phyloP scores from a whole-genome alignment of 768 basidiomycete species.

The Hemileccinum rubropunctum region DNA sequence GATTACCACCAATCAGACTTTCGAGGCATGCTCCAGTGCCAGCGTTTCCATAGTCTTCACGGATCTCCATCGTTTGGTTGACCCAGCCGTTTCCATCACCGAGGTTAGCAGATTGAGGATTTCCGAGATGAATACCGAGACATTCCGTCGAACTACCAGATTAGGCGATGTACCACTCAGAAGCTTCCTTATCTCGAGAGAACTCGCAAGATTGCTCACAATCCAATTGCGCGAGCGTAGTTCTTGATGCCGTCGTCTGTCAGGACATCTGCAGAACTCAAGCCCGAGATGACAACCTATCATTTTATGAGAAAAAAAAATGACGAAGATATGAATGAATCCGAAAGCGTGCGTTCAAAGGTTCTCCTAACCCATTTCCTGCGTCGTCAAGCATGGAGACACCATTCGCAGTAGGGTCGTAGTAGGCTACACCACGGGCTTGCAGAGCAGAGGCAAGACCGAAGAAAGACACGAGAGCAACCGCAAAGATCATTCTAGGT shows the following conservation, averaged over 20 bases:
- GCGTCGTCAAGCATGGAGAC: constrained; percentile 45
- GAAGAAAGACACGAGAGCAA: neutral
- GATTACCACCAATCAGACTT: constrained; percentile 43
- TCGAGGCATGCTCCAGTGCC: constrained; percentile 43
- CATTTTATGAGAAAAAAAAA: neutral
- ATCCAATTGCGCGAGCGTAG: constrained; percentile 60
- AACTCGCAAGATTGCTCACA: constrained; percentile 37
- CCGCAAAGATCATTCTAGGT: neutral
- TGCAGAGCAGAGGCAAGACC: constrained; percentile 2
- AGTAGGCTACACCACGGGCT: constrained; percentile 28
- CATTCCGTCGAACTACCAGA: constrained; percentile 38
- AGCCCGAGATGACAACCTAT: constrained; percentile 61
- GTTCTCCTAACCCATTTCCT: constrained; percentile 37
- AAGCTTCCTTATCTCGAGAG: neutral
- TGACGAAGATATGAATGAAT: neutral
- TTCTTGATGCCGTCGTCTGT: constrained; percentile 54
- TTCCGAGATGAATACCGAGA: constrained; percentile 34
- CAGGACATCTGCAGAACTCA: constrained; percentile 56
- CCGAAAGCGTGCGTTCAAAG: constrained; percentile 36
- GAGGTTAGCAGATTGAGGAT: constrained; percentile 39
- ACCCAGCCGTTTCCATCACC: constrained; percentile 46
- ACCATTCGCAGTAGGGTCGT: constrained; percentile 33
- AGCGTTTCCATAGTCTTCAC: constrained; percentile 38
- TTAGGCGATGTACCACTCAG: neutral
- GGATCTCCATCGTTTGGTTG: constrained; percentile 43